Evolutionary conservation across 208 protist species (phyloP).

Genomic region (Crithidia sp.): DNA sequence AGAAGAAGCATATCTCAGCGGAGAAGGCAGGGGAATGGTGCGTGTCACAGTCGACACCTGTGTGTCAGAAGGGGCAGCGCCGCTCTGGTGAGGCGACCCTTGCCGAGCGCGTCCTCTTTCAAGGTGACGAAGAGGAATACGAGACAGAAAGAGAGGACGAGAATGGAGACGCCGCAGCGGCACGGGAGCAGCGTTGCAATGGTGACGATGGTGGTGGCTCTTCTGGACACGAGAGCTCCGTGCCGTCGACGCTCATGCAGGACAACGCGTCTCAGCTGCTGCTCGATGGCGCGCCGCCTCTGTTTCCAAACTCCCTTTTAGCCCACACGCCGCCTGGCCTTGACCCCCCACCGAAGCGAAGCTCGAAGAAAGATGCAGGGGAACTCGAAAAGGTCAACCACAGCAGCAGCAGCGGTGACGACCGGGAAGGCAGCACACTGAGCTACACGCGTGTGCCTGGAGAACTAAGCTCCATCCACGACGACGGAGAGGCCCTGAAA

Average conservation of each 20-base stretch:
- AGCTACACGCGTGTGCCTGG: conserved; percentile 1
- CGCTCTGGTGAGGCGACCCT: neutral
- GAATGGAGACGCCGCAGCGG: no score
- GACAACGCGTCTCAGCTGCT: neutral
- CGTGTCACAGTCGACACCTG: no score
- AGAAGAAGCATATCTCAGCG: neutral
- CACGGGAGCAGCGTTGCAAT: no score
- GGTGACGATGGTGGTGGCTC: no score
- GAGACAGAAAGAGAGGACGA: neutral
- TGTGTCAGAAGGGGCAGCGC: neutral
- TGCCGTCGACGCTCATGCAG: no score
- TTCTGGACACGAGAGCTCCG: no score
- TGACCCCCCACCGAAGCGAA: neutral
- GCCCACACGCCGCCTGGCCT: conserved; percentile 5
- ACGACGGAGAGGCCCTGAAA: no score
- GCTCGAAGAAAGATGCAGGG: neutral
- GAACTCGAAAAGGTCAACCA: neutral
- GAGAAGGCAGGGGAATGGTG: neutral
- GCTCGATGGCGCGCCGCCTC: neutral
- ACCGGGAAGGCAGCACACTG: neutral
- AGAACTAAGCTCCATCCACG: neutral
- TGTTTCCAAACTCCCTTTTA: neutral
- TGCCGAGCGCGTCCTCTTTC: conserved; percentile 31
- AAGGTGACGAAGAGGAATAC: conserved; percentile 7
- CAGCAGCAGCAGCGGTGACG: no score